A percentile compares a stretch with the other conserved stretches of the same genome.
These are phyloP conservation scores for Saccharomycopsis sp. DNA, from an alignment of 805 yeast species.

Conservation along the genomic window DNA sequence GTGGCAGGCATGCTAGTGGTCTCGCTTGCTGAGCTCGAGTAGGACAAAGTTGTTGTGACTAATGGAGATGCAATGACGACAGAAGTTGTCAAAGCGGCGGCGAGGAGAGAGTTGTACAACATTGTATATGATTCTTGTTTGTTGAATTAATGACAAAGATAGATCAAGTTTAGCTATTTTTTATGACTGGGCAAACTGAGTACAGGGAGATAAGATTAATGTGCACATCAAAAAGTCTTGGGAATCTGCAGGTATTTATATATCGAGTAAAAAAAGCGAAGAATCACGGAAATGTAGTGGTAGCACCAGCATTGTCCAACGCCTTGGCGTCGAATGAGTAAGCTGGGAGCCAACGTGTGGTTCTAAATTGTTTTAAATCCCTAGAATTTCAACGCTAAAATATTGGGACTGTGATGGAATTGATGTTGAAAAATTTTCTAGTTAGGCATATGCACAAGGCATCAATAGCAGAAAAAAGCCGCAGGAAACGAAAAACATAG, in stretches of 20 bases:
- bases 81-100: background rate
- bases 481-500: too few species aligned
- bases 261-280: background rate
- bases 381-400: background rate
- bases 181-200: background rate
- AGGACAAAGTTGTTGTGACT: background rate
- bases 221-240: background rate
- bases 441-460: too few species aligned
- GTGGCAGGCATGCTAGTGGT: background rate
- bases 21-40: background rate
- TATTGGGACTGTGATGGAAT: background rate
- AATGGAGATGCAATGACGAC: background rate
- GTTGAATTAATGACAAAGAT: background rate
- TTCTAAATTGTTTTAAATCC: background rate
- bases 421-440: background rate
- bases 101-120: background rate
- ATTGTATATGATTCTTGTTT: background rate
- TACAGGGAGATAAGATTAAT: background rate
- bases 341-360: background rate
- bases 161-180: background rate
- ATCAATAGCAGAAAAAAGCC: background rate
- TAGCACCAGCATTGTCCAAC: background rate
- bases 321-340: background rate
- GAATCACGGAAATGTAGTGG: background rate
- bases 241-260: background rate